These are phyloP conservation scores for Lasiosphaeris hirsuta DNA, from an alignment of 495 filamentous ascomycete species.

Conservation along the genomic window DNA sequence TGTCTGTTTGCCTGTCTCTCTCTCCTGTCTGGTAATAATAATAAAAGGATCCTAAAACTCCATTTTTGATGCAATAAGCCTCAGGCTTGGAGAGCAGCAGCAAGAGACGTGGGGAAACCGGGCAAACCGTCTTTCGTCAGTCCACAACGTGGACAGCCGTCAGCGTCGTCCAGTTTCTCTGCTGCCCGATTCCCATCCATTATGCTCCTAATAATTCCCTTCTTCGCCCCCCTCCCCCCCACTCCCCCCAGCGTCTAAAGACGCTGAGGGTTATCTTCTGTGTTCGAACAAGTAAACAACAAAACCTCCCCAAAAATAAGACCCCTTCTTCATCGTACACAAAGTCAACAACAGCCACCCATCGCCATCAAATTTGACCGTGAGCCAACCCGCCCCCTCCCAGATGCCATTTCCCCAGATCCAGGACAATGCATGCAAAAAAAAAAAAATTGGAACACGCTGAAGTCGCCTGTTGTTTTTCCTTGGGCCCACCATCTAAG, in stretches of 20 bases:
- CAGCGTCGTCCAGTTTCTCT: slow-evolving; percentile 21
- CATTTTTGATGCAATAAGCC: background rate
- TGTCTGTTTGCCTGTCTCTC: background rate
- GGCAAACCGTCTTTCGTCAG: slow-evolving; percentile 13
- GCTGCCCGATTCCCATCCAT: slow-evolving; percentile 22
- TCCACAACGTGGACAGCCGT: slow-evolving; percentile 10
- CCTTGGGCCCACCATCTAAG: slow-evolving; percentile 26
- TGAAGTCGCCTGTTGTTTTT: slow-evolving; percentile 20
- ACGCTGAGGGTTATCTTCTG: slow-evolving; percentile 8
- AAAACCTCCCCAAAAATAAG: slow-evolving; percentile 12
- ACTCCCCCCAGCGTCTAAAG: slow-evolving; percentile 8
- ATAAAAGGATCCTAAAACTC: slow-evolving; percentile 4
- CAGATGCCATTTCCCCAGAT: slow-evolving; percentile 28
- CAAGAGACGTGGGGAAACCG: background rate
- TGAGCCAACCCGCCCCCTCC: slow-evolving; percentile 15
- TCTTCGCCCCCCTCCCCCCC: background rate
- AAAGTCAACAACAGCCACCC: slow-evolving; percentile 19
- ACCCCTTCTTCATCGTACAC: slow-evolving; percentile 27
- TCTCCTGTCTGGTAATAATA: slow-evolving; percentile 6
- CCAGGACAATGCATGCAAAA: slow-evolving; percentile 38
- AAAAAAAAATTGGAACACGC: slow-evolving; percentile 9
- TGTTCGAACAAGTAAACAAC: slow-evolving; percentile 20
- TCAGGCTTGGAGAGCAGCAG: background rate
- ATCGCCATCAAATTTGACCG: slow-evolving; percentile 17
- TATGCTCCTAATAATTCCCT: slow-evolving; percentile 20